Conservation (phyloP, 2,329 filamentous ascomycete species). For the Fusarium illudens region DNA sequence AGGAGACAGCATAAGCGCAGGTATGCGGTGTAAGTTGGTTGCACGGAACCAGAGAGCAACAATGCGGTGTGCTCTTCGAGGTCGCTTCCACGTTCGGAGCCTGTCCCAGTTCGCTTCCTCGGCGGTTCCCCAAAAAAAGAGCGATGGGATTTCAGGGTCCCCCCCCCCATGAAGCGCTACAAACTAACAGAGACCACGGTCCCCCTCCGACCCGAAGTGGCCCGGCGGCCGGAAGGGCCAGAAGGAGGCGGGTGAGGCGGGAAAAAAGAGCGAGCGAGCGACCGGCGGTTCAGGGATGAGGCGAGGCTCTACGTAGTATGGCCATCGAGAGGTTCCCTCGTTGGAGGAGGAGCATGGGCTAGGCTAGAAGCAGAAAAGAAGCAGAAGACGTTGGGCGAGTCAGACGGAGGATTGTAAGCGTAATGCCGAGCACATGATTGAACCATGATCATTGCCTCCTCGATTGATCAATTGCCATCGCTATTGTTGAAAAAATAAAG, state of each 20-base stretch:
- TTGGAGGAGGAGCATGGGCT: neutral
- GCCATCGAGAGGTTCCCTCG: conserved; percentile 1
- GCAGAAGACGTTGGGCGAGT: conserved; percentile 32
- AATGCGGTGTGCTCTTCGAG: conserved; percentile 25
- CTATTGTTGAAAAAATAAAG: neutral
- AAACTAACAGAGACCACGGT: conserved; percentile 16
- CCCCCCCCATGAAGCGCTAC: conserved; percentile 14
- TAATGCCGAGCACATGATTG: conserved; percentile 21
- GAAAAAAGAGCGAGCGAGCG: conserved; percentile 22
- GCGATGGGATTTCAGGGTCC: conserved; percentile 38
- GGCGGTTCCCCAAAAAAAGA: conserved; percentile 31
- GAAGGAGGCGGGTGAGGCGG: conserved; percentile 39
- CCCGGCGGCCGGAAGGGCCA: conserved; percentile 28
- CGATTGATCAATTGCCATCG: conserved; percentile 1
- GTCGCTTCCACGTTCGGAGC: conserved; percentile 7
- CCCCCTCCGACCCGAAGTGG: conserved; percentile 31
- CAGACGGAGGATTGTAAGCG: conserved; percentile 29
- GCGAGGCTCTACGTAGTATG: no score
- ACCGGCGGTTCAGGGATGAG: conserved; percentile 14
- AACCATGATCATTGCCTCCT: conserved; percentile 2
- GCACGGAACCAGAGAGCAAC: conserved; percentile 22
- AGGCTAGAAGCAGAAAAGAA: conserved; percentile 35
- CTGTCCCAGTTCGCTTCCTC: conserved; percentile 18
- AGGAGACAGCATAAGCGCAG: conserved; percentile 5
- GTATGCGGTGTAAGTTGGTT: conserved; percentile 33